Base-by-base conservation (phyloP, 2,329 filamentous ascomycete species). In the Ophiostoma fasciatum region DNA sequence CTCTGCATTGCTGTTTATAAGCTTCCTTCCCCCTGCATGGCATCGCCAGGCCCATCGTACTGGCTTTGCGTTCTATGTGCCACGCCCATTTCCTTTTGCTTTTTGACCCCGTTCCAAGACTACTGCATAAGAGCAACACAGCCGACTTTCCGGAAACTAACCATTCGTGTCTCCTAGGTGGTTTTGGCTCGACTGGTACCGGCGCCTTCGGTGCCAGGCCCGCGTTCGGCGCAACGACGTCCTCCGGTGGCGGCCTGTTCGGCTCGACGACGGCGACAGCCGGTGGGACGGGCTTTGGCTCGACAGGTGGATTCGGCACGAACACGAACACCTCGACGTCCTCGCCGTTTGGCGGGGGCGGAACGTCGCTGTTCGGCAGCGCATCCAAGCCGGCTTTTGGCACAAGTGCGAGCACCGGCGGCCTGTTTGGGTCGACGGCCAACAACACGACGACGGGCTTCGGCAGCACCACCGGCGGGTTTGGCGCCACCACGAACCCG, bases 141-240 rank as follows among this genome's bases (percentile, higher is more conserved):
- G n/a, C n/a, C n/a, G n/a, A n/a, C n/a, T n/a, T n/a, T n/a, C n/a
- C n/a, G n/a, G n/a, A 31, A n/a, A 38, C 39, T 41, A 33, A 41
- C 39, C 28, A 21, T 14, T 21, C 32, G 12, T 31, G 10, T 22
- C 20, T 17, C 33, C 1, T 33, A 48, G 46, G 49, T 35, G 52
- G 47, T 22, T 53, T 57, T 30, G 51, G 46, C 14, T 41, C 45
- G 13, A 40, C 35, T 20, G 39, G 42, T 6, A 46, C 44, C 25
- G 51, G 50, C 34, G 54, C 27, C 45, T 58, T 49, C 26, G 47
- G 47, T 13, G 39, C 48, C 25, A 64, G 74, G 50, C 63, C 71
- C 28, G 59, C 67, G 10, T 73, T 74, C 46, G 70, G 71, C 31
- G 51, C 62, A n/a, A 47, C 56, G 8, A 52, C 53, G 22, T 56